These are phyloP conservation scores for Aspergillus sp. DNA, from an alignment of 2,329 filamentous ascomycete genomes.

Conservation along the genomic window DNA sequence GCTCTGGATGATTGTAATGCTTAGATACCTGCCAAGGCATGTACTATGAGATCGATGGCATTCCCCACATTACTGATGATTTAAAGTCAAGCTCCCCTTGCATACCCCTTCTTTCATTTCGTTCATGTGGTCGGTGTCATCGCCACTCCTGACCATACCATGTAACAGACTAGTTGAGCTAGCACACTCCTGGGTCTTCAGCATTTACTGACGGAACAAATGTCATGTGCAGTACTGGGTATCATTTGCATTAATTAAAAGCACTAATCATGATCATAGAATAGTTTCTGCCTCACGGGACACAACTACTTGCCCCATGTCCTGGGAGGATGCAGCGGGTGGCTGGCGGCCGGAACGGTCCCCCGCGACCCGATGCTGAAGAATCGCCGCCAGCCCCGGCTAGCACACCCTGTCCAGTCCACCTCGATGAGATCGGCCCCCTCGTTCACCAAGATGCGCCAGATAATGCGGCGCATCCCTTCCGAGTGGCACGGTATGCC, in stretches of 20 bases:
- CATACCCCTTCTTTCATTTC: not conserved
- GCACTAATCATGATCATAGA: not conserved
- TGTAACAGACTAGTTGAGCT: not conserved
- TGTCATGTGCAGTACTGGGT: not conserved
- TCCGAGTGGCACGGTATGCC: conserved; percentile 14
- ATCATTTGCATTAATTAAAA: not conserved
- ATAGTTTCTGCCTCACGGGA: not conserved
- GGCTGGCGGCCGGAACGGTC: not conserved
- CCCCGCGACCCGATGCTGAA: not conserved
- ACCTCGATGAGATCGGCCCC: conserved; percentile 25
- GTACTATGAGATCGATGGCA: not conserved
- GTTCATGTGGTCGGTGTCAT: not conserved
- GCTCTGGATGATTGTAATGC: not conserved
- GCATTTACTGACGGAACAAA: not conserved
- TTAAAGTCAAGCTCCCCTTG: not conserved
- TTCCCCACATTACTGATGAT: conserved; percentile 1
- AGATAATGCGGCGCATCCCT: conserved; percentile 13
- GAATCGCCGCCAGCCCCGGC: conserved; percentile 10
- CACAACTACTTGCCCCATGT: not conserved
- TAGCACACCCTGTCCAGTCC: conserved; percentile 12
- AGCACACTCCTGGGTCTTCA: too few species aligned
- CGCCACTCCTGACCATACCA: not conserved
- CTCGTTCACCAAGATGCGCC: conserved; percentile 19
- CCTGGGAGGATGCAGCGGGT: not conserved
- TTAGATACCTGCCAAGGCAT: not conserved